These are phyloP conservation scores for Amauroascus niger DNA, from an alignment of 2,329 filamentous ascomycete species.

Conservation along the genomic window DNA sequence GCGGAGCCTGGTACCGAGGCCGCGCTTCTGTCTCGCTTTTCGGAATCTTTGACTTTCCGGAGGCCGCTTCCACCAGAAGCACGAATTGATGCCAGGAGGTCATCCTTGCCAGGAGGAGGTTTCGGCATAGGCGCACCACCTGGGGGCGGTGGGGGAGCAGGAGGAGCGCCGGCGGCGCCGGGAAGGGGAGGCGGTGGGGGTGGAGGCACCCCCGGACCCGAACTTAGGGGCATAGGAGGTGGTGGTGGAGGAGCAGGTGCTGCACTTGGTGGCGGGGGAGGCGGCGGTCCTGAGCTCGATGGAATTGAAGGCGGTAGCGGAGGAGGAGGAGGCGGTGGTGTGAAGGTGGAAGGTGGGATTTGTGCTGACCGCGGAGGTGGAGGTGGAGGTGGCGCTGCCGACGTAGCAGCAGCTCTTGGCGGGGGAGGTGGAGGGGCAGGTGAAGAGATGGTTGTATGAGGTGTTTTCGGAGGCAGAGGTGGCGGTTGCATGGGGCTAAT, in stretches of 20 bases:
- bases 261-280: slow-evolving; percentile 36
- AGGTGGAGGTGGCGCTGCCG: slow-evolving; percentile 26
- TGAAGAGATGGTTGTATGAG: slow-evolving; percentile 31
- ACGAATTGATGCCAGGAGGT: slow-evolving; percentile 41
- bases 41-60: slow-evolving; percentile 38
- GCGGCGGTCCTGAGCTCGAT: slow-evolving; percentile 28
- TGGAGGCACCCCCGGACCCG: slow-evolving; percentile 17
- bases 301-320: slow-evolving; percentile 25
- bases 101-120: slow-evolving; percentile 32
- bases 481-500: slow-evolving; percentile 37
- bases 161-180: slow-evolving; percentile 28
- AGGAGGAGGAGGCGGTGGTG: slow-evolving; percentile 25
- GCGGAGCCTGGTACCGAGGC: slow-evolving; percentile 40
- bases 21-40: slow-evolving; percentile 40
- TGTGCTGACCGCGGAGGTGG: slow-evolving; percentile 23
- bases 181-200: slow-evolving; percentile 34
- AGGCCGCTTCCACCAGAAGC: slow-evolving; percentile 47
- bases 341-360: slow-evolving; percentile 22
- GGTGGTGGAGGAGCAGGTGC: slow-evolving; percentile 24
- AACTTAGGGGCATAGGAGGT: slow-evolving; percentile 22
- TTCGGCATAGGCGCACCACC: slow-evolving; percentile 34
- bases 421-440: slow-evolving; percentile 47
- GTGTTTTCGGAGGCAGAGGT: slow-evolving; percentile 43
- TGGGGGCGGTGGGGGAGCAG: slow-evolving; percentile 41
- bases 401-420: slow-evolving; percentile 23